Conservation (phyloP, 2,329 filamentous ascomycete species). For the Aspergillus carbonarius region DNA sequence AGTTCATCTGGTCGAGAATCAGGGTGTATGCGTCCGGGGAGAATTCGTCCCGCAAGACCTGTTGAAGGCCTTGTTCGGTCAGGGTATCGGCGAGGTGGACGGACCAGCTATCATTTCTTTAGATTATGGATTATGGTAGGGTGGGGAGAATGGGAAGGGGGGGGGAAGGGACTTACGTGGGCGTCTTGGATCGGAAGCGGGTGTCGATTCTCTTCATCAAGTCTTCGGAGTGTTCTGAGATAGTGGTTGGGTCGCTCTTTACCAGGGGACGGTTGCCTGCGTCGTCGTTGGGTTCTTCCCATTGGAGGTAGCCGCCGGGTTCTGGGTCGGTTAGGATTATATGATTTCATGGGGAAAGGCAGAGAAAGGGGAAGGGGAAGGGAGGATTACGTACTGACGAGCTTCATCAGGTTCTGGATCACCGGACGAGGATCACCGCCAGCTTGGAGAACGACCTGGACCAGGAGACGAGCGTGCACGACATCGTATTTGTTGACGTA, state of each 20-base stretch:
- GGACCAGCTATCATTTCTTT: not conserved
- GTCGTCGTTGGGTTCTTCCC: not conserved
- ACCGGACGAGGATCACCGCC: not conserved
- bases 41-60: not conserved
- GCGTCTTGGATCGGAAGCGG: not conserved
- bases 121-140: not conserved
- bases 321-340: not conserved
- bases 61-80: not conserved
- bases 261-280: not conserved
- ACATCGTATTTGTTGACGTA: slow-evolving; percentile 24
- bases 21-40: not conserved
- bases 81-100: not conserved
- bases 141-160: no score
- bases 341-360: no score
- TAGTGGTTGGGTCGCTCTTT: not conserved
- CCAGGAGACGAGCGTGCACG: slow-evolving; percentile 19
- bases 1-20: not conserved
- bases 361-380: not conserved
- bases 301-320: not conserved
- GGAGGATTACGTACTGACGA: not conserved
- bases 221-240: not conserved
- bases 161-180: not conserved
- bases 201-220: not conserved
- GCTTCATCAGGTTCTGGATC: not conserved
- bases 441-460: not conserved